These are phyloP conservation scores for Neurospora sp. DNA, from an alignment of 495 filamentous ascomycete genomes.

Conservation along the genomic window DNA sequence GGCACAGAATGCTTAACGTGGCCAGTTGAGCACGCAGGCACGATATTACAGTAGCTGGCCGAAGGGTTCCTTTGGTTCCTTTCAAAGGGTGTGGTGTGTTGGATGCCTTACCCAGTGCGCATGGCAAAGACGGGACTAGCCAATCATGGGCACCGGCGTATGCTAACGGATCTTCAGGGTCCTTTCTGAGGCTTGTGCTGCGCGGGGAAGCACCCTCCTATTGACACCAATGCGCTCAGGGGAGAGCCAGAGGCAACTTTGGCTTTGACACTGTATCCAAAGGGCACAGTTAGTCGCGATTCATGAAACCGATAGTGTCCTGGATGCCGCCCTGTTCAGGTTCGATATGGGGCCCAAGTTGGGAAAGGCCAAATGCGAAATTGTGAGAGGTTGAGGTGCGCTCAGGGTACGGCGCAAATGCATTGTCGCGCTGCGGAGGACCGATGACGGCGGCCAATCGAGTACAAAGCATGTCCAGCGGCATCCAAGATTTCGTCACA, in stretches of 20 bases:
- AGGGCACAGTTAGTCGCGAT: background rate
- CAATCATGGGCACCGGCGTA: background rate
- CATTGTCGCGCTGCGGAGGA: background rate
- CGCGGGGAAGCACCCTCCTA: background rate
- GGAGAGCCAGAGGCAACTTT: background rate
- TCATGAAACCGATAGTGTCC: background rate
- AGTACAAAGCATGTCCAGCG: background rate
- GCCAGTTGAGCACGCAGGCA: background rate
- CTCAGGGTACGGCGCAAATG: background rate
- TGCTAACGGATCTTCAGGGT: constrained; percentile 14
- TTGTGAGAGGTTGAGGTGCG: background rate
- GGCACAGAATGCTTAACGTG: background rate
- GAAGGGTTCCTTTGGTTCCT: background rate
- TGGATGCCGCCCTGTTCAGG: background rate
- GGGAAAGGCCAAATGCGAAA: background rate
- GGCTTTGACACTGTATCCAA: background rate
- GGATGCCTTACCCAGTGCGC: background rate
- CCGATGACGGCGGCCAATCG: background rate
- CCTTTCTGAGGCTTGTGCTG: constrained; percentile 6
- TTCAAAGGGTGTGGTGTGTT: background rate
- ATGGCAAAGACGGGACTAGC: background rate
- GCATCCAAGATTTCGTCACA: background rate
- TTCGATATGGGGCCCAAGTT: background rate
- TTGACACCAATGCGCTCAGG: background rate
- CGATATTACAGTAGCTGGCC: background rate